phyloP scores from a whole-genome alignment of 2,329 filamentous ascomycete species.

The Alternaria arbusti region DNA sequence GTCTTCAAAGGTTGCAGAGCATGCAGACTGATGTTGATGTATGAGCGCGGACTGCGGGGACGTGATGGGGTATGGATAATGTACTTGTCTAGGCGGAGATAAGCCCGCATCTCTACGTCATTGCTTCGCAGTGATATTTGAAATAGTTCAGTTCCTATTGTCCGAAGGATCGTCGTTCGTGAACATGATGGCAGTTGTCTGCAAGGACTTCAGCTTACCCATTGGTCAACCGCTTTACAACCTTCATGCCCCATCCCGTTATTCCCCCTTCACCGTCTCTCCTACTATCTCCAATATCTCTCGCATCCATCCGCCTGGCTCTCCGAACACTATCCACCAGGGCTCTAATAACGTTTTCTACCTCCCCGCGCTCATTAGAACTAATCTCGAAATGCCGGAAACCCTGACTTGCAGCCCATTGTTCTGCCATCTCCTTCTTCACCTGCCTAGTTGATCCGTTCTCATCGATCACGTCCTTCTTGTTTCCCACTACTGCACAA shows the following conservation, averaged over 20 bases:
- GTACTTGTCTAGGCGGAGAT: constrained; percentile 1
- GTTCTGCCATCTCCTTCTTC: constrained; percentile 17
- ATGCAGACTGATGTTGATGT: background rate
- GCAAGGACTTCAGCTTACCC: background rate
- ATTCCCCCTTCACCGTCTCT: background rate
- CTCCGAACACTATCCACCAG: constrained; percentile 22
- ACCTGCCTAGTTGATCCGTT: constrained; percentile 19
- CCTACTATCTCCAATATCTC: constrained; percentile 1
- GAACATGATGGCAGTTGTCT: background rate
- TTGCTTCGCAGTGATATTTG: background rate
- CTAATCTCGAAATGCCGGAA: constrained; percentile 28
- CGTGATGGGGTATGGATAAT: background rate
- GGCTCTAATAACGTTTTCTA: constrained; percentile 20
- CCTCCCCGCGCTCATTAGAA: constrained; percentile 7
- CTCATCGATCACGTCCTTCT: constrained; percentile 23
- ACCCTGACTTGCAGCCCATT: constrained; percentile 34
- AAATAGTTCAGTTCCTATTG: background rate
- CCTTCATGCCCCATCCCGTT: background rate
- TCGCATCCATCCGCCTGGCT: constrained; percentile 13
- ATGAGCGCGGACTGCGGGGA: background rate
- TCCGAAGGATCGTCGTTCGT: background rate
- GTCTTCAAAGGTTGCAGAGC: background rate
- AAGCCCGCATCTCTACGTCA: constrained; percentile 1
- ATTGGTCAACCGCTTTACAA: background rate
- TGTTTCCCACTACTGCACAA: constrained; percentile 38